Evolutionary conservation across 2,329 filamentous ascomycete genomes (phyloP), one percentile per base, ranked within the genome.

Genomic region (Xylaria sp.): DNA sequence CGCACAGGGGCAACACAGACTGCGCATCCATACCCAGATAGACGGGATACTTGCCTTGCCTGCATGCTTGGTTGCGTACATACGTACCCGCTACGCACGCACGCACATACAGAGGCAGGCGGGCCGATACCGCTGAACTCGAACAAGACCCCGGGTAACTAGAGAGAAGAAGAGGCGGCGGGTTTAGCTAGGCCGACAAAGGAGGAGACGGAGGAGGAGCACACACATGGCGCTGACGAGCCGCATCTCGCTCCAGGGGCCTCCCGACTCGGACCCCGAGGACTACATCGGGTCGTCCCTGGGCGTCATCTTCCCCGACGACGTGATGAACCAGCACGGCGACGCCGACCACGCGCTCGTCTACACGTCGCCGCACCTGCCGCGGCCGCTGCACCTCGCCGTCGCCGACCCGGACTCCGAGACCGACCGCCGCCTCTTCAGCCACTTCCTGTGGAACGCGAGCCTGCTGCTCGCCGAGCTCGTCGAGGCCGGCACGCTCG

Each of bases 361-460:
- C 24, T 90, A 90, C 72, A 74, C 72, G 18, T 85, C 78, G 54
- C 81, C 75, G 37, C 74, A 75, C 54, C 74, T 83, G 16, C 78
- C 75, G 16, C 68, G 66, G 48, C 74, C 76, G 9, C 65, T 83
- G 41, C 60, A 68, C 41, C 72, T 83, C 62, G 71, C 72, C 7
- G 74, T 82, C 17, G 70, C 76, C 19, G 75, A 82, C 62, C 84
- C 73, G 11, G 67, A 73, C 26, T 74, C 70, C 26, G 82, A 86
- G 50, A 71, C 77, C 24, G 81, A 85, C 62, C 73, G 86, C 45
- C 69, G 72, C 18, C 78, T 90, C 41, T 91, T 90, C 67, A 84
- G 85, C 57, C 88, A 91, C 67, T 90, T 87, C 69, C 72, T 91
- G 21, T 91, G 88, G 88, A 91, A 91, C 71, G 78, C 87, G 6